Base-by-base conservation (phyloP, 1,139 yeast species). In the Yamadazyma atmosphaerica region DNA sequence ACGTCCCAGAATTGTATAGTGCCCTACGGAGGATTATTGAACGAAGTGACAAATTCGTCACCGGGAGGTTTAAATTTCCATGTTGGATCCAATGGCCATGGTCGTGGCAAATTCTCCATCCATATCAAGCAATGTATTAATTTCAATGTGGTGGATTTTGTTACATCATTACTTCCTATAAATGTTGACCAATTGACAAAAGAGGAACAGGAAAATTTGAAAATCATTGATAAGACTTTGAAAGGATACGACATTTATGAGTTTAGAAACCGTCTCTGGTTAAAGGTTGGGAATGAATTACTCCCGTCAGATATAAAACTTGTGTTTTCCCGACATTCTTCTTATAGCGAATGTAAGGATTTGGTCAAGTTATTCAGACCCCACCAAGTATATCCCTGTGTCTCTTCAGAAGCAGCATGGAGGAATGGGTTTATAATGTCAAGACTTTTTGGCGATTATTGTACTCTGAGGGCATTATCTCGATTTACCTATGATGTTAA, bases 271-370 rank as follows among this genome's bases (percentile, higher is more conserved):
- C 38, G 65, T 21, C 38, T 22, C 3, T 68, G 69, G 72, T 63
- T 70, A 0, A 39, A 43, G 10, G 58, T 57, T 3, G 52, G 60
- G 0, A 42, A 50, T 0, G 61, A 59, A 14, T 49, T 75, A 4
- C 58, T 77, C 6, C 78, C 79, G 0, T 59, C 56, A 8, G 66
- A 63, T 9, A 42, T 77, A 0, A 58, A 60, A 38, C 61, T 72
- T 27, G 55, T 70, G 19, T 79, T 72, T 50, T 77, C 83, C 1
- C 55, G 84, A 22, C 85, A 80, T 45, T 76, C 83, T 1, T 76
- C 83, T 0, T 74, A 63, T 42, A 44, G 63, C 2, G 85, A 79
- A 47, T 56, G 68, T 8, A 42, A 59, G n/a, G 46, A 61, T 2
- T 63, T 80, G 10, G 52, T 77, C 0, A 43, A 55, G 8, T 28